phyloP scores from a whole-genome alignment of 306 rosid species.

The Biancaea sappan region DNA sequence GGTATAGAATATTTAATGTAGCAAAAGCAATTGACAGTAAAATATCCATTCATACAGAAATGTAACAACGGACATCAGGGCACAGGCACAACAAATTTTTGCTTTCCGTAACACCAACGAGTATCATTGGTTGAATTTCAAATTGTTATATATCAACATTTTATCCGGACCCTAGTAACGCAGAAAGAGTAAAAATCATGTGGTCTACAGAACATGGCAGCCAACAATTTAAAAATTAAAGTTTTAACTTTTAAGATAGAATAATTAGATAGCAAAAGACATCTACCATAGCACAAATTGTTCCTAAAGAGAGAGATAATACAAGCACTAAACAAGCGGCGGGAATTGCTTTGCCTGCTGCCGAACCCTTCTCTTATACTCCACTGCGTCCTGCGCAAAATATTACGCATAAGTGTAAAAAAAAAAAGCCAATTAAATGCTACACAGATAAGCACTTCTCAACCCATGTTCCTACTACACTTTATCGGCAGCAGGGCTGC shows the following conservation, averaged over 20 bases:
- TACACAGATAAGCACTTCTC: not conserved
- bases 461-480: conserved; percentile 10
- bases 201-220: conserved; percentile 36
- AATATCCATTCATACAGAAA: conserved; percentile 27
- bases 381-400: conserved; percentile 66
- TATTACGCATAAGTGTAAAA: conserved; percentile 8
- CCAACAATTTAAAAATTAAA: conserved; percentile 38
- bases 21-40: not conserved
- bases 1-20: not conserved
- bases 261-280: conserved; percentile 39
- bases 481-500: not conserved
- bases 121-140: conserved; percentile 38
- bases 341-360: conserved; percentile 95
- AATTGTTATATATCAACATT: conserved; percentile 46
- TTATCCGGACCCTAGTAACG: conserved; percentile 29
- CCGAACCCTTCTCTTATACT: conserved; percentile 89
- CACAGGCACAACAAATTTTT: not conserved
- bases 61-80: conserved; percentile 27
- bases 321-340: conserved; percentile 62
- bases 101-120: conserved; percentile 30
- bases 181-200: conserved; percentile 39
- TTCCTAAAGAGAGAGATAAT: conserved; percentile 36
- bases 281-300: conserved; percentile 42
- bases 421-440: conserved; percentile 1
- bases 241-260: conserved; percentile 32